These are phyloP conservation scores for Persicaria tinctoria DNA, from an alignment of 148 eudicot genomes.

Conservation along the genomic window DNA sequence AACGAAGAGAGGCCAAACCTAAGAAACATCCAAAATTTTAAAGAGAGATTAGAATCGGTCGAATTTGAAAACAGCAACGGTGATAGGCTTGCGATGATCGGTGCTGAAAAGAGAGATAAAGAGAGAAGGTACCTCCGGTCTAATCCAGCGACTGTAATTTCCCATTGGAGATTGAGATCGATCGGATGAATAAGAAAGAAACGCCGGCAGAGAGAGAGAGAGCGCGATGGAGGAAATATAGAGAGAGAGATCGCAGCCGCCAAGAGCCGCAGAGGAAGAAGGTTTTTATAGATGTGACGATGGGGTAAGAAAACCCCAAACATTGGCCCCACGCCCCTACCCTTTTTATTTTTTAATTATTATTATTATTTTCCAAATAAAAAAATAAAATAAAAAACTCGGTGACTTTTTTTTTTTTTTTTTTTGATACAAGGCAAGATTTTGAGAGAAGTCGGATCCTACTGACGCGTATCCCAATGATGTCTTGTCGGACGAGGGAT, in stretches of 20 bases:
- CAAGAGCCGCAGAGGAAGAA: no score
- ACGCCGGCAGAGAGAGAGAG: slow-evolving; percentile 4
- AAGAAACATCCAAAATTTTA: background rate
- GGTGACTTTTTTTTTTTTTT: no score
- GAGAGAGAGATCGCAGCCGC: background rate
- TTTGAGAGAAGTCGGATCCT: no score
- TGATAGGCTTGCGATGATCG: background rate
- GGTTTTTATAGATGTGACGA: no score
- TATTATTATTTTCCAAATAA: no score
- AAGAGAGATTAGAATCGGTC: background rate
- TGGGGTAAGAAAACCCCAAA: no score
- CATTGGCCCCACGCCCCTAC: no score
- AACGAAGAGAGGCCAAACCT: slow-evolving; percentile 36
- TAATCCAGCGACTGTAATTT: slow-evolving; percentile 26
- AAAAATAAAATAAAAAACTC: no score
- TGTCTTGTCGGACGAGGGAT: no score
- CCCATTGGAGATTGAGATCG: slow-evolving; percentile 19
- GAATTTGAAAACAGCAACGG: background rate
- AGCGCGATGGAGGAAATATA: background rate
- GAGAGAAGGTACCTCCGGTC: slow-evolving; percentile 27
- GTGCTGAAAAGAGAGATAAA: background rate
- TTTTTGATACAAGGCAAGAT: no score
- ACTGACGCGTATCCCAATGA: no score
- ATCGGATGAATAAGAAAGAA: background rate
- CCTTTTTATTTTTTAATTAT: no score